These are phyloP conservation scores for Pleurotus tuber-regium DNA, from an alignment of 768 basidiomycete genomes.

Conservation along the genomic window DNA sequence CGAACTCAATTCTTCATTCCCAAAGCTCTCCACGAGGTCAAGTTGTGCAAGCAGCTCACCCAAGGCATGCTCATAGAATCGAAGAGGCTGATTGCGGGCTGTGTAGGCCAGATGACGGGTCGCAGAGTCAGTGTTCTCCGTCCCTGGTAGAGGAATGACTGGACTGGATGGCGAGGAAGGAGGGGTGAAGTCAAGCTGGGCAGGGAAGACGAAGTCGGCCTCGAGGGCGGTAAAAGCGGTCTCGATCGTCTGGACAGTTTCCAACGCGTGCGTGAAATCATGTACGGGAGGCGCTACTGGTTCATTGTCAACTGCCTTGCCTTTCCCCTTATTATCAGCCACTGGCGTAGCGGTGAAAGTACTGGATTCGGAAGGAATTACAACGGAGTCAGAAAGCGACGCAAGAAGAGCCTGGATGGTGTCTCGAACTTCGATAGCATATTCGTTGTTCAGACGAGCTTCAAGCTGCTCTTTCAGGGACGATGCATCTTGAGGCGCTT, in stretches of 20 bases:
- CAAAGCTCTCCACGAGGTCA: constrained; percentile 61
- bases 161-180: constrained; percentile 18
- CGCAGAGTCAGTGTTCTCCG: constrained; percentile 18
- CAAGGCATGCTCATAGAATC: constrained; percentile 62
- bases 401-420: constrained; percentile 38
- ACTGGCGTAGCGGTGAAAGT: neutral
- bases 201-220: constrained; percentile 37
- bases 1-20: constrained; percentile 49
- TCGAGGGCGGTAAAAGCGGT: constrained; percentile 35
- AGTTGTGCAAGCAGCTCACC: constrained; percentile 51
- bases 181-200: constrained; percentile 39
- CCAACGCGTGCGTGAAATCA: constrained; percentile 33
- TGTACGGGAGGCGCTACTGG: constrained; percentile 20
- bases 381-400: constrained; percentile 28
- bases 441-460: constrained; percentile 27
- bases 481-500: neutral
- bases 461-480: constrained; percentile 30
- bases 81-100: constrained; percentile 55
- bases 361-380: neutral
- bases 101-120: constrained; percentile 53
- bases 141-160: constrained; percentile 2
- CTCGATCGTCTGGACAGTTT: constrained; percentile 39
- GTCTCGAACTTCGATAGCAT: constrained; percentile 33
- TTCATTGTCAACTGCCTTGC: constrained; percentile 21
- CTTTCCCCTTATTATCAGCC: constrained; percentile 25